These are phyloP conservation scores for Paecilomyces niveus DNA, from an alignment of 2,329 filamentous ascomycete species.

Conservation along the genomic window DNA sequence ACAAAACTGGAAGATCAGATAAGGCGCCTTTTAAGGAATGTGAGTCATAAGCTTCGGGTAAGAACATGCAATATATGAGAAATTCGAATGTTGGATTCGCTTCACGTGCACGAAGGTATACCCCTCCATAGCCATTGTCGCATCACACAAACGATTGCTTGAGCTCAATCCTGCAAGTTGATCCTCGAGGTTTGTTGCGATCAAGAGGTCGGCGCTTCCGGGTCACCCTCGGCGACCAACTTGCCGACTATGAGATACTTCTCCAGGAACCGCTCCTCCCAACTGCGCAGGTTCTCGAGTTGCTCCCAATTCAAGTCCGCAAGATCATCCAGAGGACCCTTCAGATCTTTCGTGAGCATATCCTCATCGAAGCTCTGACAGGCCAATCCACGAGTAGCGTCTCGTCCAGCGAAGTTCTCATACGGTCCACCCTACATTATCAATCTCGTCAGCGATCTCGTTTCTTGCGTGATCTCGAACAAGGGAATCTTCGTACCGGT, in stretches of 20 bases:
- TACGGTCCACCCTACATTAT: slow-evolving; percentile 69
- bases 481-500: slow-evolving; percentile 42
- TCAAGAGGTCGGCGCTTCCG: slow-evolving; percentile 25
- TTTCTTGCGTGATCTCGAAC: neutral
- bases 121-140: too few species aligned
- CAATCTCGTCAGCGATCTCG: neutral
- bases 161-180: neutral
- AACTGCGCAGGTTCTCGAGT: slow-evolving; percentile 74
- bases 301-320: slow-evolving; percentile 66
- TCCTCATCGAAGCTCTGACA: slow-evolving; percentile 89
- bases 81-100: neutral
- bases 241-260: slow-evolving; percentile 95
- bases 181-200: neutral
- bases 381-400: slow-evolving; percentile 81
- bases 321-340: slow-evolving; percentile 72
- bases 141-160: too few species aligned
- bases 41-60: neutral
- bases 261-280: slow-evolving; percentile 87
- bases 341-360: slow-evolving; percentile 87
- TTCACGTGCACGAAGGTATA: neutral
- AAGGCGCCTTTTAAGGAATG: neutral
- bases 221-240: slow-evolving; percentile 60
- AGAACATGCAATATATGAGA: neutral
- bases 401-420: slow-evolving; percentile 88
- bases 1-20: neutral